These are phyloP conservation scores for Boletus tomentosulus DNA, from an alignment of 768 basidiomycete genomes.

Conservation along the genomic window DNA sequence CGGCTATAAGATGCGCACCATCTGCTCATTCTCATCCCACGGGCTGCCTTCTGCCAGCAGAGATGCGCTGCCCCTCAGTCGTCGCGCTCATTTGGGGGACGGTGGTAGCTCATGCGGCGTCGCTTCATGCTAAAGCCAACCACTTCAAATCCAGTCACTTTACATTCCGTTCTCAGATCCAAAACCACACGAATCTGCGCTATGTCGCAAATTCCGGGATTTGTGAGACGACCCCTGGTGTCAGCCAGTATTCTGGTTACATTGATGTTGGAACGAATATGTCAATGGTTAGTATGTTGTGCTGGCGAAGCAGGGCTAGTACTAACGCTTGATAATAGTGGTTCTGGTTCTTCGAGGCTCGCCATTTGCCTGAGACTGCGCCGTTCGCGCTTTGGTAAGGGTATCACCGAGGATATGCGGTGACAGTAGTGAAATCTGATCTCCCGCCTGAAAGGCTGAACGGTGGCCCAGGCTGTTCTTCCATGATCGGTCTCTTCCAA, in stretches of 20 bases:
- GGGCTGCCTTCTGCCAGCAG: neutral
- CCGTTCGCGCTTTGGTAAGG: conserved; percentile 62
- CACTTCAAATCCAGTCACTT: neutral
- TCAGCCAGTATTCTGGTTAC: conserved; percentile 62
- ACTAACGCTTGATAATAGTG: conserved; percentile 37
- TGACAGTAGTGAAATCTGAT: neutral
- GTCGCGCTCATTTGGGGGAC: neutral
- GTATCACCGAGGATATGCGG: neutral
- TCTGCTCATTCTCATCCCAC: neutral
- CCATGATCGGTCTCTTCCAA: conserved; percentile 65
- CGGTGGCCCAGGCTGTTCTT: conserved; percentile 60
- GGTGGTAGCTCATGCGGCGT: neutral
- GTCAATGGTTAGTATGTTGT: conserved; percentile 46
- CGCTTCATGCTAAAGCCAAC: neutral
- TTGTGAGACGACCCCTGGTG: conserved; percentile 62
- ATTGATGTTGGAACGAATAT: conserved; percentile 52
- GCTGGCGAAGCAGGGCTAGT: neutral
- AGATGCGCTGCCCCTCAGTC: conserved; percentile 12
- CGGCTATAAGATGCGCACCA: neutral
- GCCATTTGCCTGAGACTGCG: conserved; percentile 54
- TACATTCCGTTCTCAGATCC: conserved; percentile 14
- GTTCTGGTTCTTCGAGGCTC: conserved; percentile 74
- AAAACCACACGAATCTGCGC: conserved; percentile 34
- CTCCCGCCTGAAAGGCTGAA: conserved; percentile 39
- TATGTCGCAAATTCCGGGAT: conserved; percentile 59